phyloP scores from a whole-genome alignment of 768 basidiomycete species.

The Naematelia encephala region DNA sequence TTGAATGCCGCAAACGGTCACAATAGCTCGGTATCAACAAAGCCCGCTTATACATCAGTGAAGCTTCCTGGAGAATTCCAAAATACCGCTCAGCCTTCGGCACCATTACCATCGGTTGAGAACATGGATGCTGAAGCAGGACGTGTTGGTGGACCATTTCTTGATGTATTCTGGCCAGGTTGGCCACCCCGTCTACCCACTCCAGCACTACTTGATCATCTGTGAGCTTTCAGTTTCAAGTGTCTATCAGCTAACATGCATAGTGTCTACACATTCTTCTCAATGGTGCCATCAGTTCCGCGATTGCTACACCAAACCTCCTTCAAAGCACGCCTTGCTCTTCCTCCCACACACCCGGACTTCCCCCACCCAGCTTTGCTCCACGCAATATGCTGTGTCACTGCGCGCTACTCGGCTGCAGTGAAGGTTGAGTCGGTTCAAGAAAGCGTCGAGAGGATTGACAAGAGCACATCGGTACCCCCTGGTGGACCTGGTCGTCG shows the following conservation, averaged over 20 bases:
- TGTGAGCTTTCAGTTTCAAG: slow-evolving; percentile 10
- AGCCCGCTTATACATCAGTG: neutral
- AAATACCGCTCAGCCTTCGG: neutral
- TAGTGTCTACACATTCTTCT: slow-evolving; percentile 76
- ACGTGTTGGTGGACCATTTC: slow-evolving; percentile 19
- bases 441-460: slow-evolving; percentile 15
- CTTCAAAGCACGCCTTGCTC: slow-evolving; percentile 63
- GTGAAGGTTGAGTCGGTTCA: slow-evolving; percentile 22
- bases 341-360: slow-evolving; percentile 66
- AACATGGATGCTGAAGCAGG: slow-evolving; percentile 27
- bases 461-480: slow-evolving; percentile 29
- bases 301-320: slow-evolving; percentile 65
- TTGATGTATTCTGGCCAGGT: slow-evolving; percentile 31
- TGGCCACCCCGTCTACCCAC: slow-evolving; percentile 33
- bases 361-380: slow-evolving; percentile 69
- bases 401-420: slow-evolving; percentile 68
- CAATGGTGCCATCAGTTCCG: slow-evolving; percentile 69
- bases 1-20: neutral
- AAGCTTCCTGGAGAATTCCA: neutral
- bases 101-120: neutral
- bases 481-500: slow-evolving; percentile 6
- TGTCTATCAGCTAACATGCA: neutral
- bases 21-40: no score
- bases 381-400: slow-evolving; percentile 78
- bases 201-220: slow-evolving; percentile 30